Conservation (phyloP, 257 asterid genomes). For the Fraxinus pennsylvanica region DNA sequence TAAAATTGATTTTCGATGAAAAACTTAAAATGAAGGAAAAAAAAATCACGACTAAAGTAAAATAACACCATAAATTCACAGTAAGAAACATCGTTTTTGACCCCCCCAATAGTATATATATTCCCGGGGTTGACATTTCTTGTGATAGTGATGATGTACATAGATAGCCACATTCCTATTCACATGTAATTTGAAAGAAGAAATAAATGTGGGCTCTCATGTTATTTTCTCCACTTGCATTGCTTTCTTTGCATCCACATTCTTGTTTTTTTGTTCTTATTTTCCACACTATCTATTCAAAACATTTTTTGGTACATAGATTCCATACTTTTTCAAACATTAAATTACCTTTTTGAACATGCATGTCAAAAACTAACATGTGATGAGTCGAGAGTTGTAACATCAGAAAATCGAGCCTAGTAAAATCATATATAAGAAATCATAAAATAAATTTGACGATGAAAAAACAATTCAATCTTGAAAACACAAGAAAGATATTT, state of each 20-base stretch:
- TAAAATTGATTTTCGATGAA: no score
- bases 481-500: no score
- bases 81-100: not conserved
- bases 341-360: not conserved
- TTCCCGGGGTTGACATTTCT: not conserved
- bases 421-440: not conserved
- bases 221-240: constrained; percentile 34
- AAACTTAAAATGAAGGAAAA: no score
- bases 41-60: no score
- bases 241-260: constrained; percentile 24
- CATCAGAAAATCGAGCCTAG: not conserved
- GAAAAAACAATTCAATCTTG: no score
- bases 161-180: not conserved
- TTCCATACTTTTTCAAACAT: not conserved
- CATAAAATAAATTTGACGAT: no score
- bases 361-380: not conserved
- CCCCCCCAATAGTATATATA: not conserved
- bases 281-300: constrained; percentile 11
- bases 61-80: not conserved
- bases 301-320: not conserved
- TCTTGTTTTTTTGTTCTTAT: constrained; percentile 16
- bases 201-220: constrained; percentile 37
- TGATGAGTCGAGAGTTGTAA: not conserved
- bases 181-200: constrained; percentile 11
- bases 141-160: not conserved